These are phyloP conservation scores for Penicillium cataractarum DNA, from an alignment of 495 filamentous ascomycete genomes.

Conservation along the genomic window DNA sequence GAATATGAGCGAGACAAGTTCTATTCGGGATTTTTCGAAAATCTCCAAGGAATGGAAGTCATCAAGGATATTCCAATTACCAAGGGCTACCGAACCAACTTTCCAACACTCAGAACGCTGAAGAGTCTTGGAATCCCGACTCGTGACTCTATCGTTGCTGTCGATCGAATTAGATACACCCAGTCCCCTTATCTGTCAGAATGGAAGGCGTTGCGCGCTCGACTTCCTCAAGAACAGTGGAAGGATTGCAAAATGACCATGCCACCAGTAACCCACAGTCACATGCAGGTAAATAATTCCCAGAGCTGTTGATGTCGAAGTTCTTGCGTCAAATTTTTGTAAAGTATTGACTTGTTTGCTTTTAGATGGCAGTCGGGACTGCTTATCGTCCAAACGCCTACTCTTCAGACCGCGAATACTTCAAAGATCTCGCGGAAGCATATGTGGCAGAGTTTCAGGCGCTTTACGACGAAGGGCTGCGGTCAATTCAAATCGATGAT, in stretches of 20 bases:
- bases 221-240: slow-evolving; percentile 20
- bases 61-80: slow-evolving; percentile 14
- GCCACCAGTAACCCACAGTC: slow-evolving; percentile 25
- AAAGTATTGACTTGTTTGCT: not conserved
- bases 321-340: not conserved
- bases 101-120: slow-evolving; percentile 13
- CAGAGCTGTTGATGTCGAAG: not conserved
- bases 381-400: slow-evolving; percentile 16
- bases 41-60: slow-evolving; percentile 19
- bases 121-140: slow-evolving; percentile 9
- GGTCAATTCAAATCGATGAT: slow-evolving; percentile 28
- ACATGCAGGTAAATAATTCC: slow-evolving; percentile 20
- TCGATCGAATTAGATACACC: slow-evolving; percentile 13
- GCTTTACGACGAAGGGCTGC: slow-evolving; percentile 25
- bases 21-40: slow-evolving; percentile 29
- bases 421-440: slow-evolving; percentile 18
- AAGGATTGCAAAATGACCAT: slow-evolving; percentile 31
- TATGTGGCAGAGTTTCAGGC: slow-evolving; percentile 13
- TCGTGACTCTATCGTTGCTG: slow-evolving; percentile 14
- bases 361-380: slow-evolving; percentile 16
- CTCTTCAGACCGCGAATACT: slow-evolving; percentile 15
- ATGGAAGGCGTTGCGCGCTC: slow-evolving; percentile 21
- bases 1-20: slow-evolving; percentile 31
- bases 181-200: slow-evolving; percentile 24
- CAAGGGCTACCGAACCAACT: slow-evolving; percentile 13